Evolutionary conservation across 2,329 filamentous ascomycete species (phyloP).

Genomic region (Monosporascus sp.): DNA sequence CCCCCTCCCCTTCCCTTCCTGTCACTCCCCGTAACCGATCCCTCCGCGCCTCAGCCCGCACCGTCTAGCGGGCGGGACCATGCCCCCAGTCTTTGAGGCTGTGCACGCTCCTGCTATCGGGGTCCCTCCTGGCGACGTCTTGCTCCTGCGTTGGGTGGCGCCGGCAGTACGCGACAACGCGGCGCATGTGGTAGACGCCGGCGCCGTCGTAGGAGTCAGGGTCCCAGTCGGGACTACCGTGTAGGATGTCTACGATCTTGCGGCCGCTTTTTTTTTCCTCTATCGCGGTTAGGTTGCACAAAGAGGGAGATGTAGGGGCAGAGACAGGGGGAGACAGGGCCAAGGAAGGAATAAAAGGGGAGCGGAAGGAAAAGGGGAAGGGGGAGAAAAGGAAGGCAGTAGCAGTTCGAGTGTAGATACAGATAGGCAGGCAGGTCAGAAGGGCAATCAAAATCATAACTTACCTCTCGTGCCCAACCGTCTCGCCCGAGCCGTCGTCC

Average conservation of each 20-base stretch:
- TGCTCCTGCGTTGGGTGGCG: slow-evolving; percentile 52
- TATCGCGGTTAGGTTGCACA: too few species aligned
- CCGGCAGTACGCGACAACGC: slow-evolving; percentile 50
- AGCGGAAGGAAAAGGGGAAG: too few species aligned
- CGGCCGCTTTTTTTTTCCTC: slow-evolving; percentile 35
- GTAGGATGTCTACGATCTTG: slow-evolving; percentile 50
- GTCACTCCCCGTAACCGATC: too few species aligned
- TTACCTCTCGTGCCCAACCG: slow-evolving; percentile 44
- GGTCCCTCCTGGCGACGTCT: slow-evolving; percentile 42
- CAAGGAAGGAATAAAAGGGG: too few species aligned
- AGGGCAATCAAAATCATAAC: not conserved
- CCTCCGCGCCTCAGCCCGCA: too few species aligned
- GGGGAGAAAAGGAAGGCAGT: too few species aligned
- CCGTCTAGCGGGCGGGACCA: slow-evolving; percentile 21
- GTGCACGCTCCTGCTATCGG: slow-evolving; percentile 35
- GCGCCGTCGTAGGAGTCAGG: slow-evolving; percentile 25
- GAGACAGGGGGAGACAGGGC: too few species aligned
- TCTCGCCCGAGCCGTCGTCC: slow-evolving; percentile 48
- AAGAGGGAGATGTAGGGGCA: not conserved
- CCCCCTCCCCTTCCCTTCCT: too few species aligned
- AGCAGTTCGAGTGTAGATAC: too few species aligned
- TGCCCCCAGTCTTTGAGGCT: slow-evolving; percentile 51
- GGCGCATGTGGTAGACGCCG: slow-evolving; percentile 46
- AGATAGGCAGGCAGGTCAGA: too few species aligned
- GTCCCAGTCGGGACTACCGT: slow-evolving; percentile 48